Conservation (phyloP, 2,329 filamentous ascomycete species). For the Apiospora arundinis region DNA sequence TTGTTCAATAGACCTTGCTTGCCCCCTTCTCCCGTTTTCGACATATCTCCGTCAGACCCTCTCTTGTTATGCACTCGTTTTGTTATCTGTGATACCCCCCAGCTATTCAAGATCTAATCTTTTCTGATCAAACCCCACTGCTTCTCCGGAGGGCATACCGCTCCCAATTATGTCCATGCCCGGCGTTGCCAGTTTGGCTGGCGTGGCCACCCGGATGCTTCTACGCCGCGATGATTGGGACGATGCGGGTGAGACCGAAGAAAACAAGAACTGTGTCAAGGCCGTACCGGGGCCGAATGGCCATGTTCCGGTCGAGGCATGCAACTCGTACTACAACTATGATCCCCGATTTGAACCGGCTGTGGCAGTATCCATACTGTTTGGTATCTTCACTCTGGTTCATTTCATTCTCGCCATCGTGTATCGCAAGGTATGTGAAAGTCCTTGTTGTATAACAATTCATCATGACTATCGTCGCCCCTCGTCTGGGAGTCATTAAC, state of each 20-base stretch:
- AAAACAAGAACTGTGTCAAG: slow-evolving; percentile 23
- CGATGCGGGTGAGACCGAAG: slow-evolving; percentile 18
- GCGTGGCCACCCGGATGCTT: slow-evolving; percentile 18
- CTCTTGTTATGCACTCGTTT: not conserved
- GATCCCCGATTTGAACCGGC: slow-evolving; percentile 35
- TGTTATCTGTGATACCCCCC: not conserved
- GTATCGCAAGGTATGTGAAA: slow-evolving; percentile 31
- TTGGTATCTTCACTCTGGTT: slow-evolving; percentile 31
- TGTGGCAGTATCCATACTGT: slow-evolving; percentile 35
- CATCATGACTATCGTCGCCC: too few species aligned
- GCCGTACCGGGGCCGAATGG: slow-evolving; percentile 31
- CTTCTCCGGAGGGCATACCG: not conserved
- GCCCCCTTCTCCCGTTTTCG: slow-evolving; percentile 1
- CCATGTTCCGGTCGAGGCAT: slow-evolving; percentile 35
- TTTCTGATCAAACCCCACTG: not conserved
- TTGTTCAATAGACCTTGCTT: not conserved
- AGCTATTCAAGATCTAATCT: not conserved
- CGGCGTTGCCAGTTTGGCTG: slow-evolving; percentile 7
- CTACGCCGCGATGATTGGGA: slow-evolving; percentile 27
- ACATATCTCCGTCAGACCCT: not conserved
- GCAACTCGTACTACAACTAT: slow-evolving; percentile 40
- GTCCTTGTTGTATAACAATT: not conserved
- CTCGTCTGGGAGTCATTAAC: too few species aligned
- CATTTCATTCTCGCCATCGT: slow-evolving; percentile 34
- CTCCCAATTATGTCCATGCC: not conserved